These are phyloP conservation scores for Rubia occidens DNA, from an alignment of 305 asterid genomes.

Conservation along the genomic window DNA sequence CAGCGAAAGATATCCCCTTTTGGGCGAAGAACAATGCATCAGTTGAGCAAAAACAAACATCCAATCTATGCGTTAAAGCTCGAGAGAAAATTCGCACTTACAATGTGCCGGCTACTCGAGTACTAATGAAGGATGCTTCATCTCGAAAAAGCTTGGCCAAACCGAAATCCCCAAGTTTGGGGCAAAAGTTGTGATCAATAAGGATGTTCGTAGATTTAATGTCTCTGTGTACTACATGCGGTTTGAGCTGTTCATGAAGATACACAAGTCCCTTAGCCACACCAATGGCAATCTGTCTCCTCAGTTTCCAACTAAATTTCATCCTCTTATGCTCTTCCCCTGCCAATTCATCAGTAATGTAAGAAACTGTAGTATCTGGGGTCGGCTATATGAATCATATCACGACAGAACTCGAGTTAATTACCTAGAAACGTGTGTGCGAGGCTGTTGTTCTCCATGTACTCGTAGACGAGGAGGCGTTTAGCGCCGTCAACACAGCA, in stretches of 20 bases:
- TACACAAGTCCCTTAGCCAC: slow-evolving; percentile 53
- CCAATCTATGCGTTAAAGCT: neutral
- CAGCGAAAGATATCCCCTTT: slow-evolving; percentile 81
- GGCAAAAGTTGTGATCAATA: slow-evolving; percentile 46
- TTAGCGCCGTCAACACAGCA: slow-evolving; percentile 60
- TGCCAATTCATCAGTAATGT: slow-evolving; percentile 7
- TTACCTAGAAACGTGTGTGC: slow-evolving; percentile 47
- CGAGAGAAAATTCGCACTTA: slow-evolving; percentile 23
- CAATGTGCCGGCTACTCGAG: slow-evolving; percentile 85
- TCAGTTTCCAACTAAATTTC: slow-evolving; percentile 46
- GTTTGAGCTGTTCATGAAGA: slow-evolving; percentile 59
- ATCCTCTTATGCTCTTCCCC: slow-evolving; percentile 47
- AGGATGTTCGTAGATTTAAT: slow-evolving; percentile 73
- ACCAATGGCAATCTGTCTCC: slow-evolving; percentile 46
- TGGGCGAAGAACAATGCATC: neutral
- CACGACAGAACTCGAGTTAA: neutral
- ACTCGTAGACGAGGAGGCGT: slow-evolving; percentile 54
- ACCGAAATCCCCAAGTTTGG: slow-evolving; percentile 80
- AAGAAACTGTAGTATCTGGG: neutral
- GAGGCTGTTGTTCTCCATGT: slow-evolving; percentile 68
- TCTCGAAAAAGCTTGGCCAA: slow-evolving; percentile 57
- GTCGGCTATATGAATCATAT: neutral
- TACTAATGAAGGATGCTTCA: slow-evolving; percentile 50
- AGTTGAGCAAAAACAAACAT: neutral
- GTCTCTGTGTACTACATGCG: slow-evolving; percentile 68